Base-by-base conservation (phyloP, 2,329 filamentous ascomycete genomes). In the Ceratocystis destructans region DNA sequence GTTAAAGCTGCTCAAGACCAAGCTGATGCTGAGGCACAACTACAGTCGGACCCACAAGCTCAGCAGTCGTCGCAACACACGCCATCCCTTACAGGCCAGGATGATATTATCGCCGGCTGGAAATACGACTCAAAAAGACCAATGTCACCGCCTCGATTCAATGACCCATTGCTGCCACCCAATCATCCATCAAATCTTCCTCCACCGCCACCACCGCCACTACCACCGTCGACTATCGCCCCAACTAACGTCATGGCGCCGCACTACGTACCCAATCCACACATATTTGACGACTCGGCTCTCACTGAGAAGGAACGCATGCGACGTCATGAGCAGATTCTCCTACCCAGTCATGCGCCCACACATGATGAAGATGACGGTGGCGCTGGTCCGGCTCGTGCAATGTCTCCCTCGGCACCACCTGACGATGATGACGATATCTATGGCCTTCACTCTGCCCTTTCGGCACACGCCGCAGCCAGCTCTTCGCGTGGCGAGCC, bases 261-360 rank as follows among this genome's bases (percentile, higher is more conserved):
- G 17, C 77, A 82, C 66, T 80, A 83, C 70, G 73, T 86, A 17
- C 83, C 85, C 37, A 82, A 83, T 3, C 85, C 87, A n/a, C 77
- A 82, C 37, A 71, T 86, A 20, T 77, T 79, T 10, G 77, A 81
- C 12, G 85, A 90, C 66, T 82, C 82, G 68, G 80, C 78, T 3
- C 77, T 91, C 41, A 85, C 87, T 12, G 94, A 97, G 69, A 96
- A 96, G 75, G 87, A 95, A 68, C 85, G 87, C 62, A 77, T 94
- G 67, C 83, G 87, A 61, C 83, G 84, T 67, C 90, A 90, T 50
- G 92, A 96, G 76, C 83, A 87, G 70, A 83, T 86, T 61, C 77
- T 96, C 4, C 76, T 96, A 25, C 93, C 93, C 1, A 96, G 91
- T 72, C 86, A 86, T 71, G 92, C 88, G 12, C 78, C 67, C 33